These are phyloP conservation scores for Mucor sp. DNA, from an alignment of 371 early-diverging fungal genomes.

Conservation along the genomic window DNA sequence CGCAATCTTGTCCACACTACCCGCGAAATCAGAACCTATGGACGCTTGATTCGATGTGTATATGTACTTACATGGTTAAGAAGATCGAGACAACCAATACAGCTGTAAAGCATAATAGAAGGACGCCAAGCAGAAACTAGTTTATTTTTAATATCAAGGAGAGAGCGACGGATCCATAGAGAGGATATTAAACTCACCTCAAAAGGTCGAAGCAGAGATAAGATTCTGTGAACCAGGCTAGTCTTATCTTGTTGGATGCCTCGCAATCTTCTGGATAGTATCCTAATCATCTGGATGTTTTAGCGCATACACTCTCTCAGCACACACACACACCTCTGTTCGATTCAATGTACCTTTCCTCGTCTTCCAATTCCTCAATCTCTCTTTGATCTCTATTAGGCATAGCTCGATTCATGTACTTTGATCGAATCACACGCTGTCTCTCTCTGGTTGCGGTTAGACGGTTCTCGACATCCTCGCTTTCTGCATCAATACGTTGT, in stretches of 20 bases:
- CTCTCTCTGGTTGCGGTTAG: conserved; percentile 42
- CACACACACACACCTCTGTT: background rate
- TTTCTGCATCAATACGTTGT: conserved; percentile 36
- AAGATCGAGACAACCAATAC: conserved; percentile 52
- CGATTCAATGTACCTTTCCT: conserved; percentile 40
- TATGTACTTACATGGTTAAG: conserved; percentile 50
- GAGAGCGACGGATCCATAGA: background rate
- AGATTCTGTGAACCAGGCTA: conserved; percentile 31
- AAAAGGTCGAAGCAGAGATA: conserved; percentile 37
- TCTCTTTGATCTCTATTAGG: conserved; percentile 44
- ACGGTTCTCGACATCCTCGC: conserved; percentile 39
- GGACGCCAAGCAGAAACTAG: conserved; percentile 41
- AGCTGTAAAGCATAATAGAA: conserved; percentile 33
- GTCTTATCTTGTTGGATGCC: conserved; percentile 35
- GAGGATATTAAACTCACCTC: conserved; percentile 32
- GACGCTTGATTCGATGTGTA: background rate
- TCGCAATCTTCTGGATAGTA: conserved; percentile 33
- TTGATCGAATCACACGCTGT: conserved; percentile 44
- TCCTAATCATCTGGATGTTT: conserved; percentile 17
- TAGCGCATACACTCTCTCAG: background rate
- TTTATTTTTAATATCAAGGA: conserved; percentile 12
- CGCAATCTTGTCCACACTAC: conserved; percentile 54
- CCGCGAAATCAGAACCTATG: background rate
- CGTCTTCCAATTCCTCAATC: conserved; percentile 49
- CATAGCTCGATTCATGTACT: conserved; percentile 36